A percentile compares a stretch with the other conserved stretches of the same genome.
Evolutionary conservation across 495 filamentous ascomycete species (phyloP).

Genomic region (Penicillium bovifimosum): DNA sequence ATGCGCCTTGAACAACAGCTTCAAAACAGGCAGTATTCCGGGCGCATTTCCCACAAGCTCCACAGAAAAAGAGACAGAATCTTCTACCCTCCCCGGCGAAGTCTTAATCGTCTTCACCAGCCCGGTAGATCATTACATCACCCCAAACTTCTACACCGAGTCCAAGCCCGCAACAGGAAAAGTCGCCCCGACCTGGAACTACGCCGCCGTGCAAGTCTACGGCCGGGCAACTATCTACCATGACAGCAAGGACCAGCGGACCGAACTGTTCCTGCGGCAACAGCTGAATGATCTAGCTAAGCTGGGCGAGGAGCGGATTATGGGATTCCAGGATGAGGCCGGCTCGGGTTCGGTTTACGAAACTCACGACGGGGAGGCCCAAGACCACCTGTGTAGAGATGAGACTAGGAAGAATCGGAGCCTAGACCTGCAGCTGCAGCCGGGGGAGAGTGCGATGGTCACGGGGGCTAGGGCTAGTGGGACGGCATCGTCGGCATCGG

Average conservation of each 20-base stretch:
- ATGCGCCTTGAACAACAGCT: conserved; percentile 19
- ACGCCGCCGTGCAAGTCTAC: conserved; percentile 52
- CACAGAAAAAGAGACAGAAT: background rate
- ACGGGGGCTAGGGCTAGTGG: background rate
- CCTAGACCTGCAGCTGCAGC: background rate
- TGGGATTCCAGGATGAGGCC: conserved; percentile 30
- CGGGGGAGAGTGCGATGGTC: background rate
- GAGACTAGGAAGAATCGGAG: background rate
- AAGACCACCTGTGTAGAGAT: background rate
- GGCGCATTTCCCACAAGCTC: background rate
- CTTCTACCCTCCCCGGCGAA: conserved; percentile 21
- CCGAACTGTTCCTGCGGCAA: conserved; percentile 34
- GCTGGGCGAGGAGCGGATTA: conserved; percentile 41
- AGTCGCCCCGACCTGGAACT: conserved; percentile 60
- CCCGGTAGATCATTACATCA: conserved; percentile 50
- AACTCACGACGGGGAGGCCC: background rate
- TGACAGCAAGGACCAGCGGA: conserved; percentile 30
- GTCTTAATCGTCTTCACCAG: conserved; percentile 50
- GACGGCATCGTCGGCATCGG: background rate
- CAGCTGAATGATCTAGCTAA: conserved; percentile 45
- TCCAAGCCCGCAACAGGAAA: conserved; percentile 52
- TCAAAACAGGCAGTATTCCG: background rate
- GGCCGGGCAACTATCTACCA: conserved; percentile 44
- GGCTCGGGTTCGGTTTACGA: background rate
- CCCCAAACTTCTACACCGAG: conserved; percentile 54